Percentiles rank a stretch among this genome's conserved stretches.
Evolutionary conservation across 345 rosid genomes (phyloP).

Genomic region (Eucalyptus paniculata): DNA sequence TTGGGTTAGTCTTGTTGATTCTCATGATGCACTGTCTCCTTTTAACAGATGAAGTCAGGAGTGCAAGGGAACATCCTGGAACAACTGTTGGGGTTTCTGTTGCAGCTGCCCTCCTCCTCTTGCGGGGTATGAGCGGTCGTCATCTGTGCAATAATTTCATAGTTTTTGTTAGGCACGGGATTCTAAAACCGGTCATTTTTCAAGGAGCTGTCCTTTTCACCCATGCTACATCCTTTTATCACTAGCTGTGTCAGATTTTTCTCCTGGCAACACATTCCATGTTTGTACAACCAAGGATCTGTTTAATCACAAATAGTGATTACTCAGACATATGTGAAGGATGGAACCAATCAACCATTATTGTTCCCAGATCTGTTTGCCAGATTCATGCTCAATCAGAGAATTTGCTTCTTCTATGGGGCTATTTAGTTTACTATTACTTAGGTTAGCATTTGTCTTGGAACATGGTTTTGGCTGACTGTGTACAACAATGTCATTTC

Average conservation of each 20-base stretch:
- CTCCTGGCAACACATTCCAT: neutral
- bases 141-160: neutral
- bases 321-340: neutral
- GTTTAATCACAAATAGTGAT: neutral
- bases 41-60: conserved; percentile 42
- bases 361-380: neutral
- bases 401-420: neutral
- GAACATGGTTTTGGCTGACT: neutral
- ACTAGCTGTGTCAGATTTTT: neutral
- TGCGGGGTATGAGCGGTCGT: conserved; percentile 39
- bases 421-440: neutral
- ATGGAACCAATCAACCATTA: neutral
- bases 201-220: neutral
- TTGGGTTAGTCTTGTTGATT: neutral
- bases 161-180: neutral
- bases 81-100: conserved; percentile 52
- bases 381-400: neutral
- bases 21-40: neutral
- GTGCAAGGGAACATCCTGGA: conserved; percentile 61
- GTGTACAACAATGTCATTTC: neutral
- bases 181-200: neutral
- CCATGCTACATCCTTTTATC: neutral
- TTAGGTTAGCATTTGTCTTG: neutral
- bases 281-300: neutral
- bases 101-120: conserved; percentile 51